Base-by-base conservation (phyloP, 495 filamentous ascomycete genomes). In the Aspergillus incahuasiensis region DNA sequence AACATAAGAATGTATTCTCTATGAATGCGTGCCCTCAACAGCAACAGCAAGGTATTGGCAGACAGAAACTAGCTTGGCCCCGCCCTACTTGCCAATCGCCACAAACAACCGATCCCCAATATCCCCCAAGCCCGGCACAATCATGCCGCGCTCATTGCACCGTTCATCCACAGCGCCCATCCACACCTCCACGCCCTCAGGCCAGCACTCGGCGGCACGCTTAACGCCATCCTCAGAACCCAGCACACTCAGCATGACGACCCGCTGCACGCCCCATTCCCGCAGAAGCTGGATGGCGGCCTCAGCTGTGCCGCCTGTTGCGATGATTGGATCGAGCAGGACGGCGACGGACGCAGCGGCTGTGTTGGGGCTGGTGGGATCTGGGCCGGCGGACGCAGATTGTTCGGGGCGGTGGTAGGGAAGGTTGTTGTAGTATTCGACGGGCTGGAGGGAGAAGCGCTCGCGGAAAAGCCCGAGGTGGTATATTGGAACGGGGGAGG, bases 391-490 rank as follows among this genome's bases (percentile, higher is more conserved):
- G 2, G 32, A 35, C 6, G 32, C 2, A 25, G 57, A 70, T 54
- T 48, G 62, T 55, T 51, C 62, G 56, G 62, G 63, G 30, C 59
- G 74, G 64, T 90, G 84, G 70, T 89, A 88, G 34, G 92, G 92
- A 18, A 97, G 88, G 72, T 97, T 97, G 75, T 85, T 97, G 79
- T 97, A 97, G 80, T 97, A 97, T 74, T 97, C 92, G 45, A 97
- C 92, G 0, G 92, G 91, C 48, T 87, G 82, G 24, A 96, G 85
- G 34, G 88, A 88, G 56, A 82, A 80, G 28, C 86, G 87, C 64
- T 96, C 92, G 63, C 92, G 88, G 75, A 89, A 97, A 57, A 97
- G 84, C 42, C 92, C 92, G 20, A 97, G 85, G 70, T 97, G 92
- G 73, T 97, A 89, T 59, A 97, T 82, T 15, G 92, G 86, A 32